Evolutionary conservation across 805 yeast genomes (phyloP).

Genomic region (Starmera dryadoides): DNA sequence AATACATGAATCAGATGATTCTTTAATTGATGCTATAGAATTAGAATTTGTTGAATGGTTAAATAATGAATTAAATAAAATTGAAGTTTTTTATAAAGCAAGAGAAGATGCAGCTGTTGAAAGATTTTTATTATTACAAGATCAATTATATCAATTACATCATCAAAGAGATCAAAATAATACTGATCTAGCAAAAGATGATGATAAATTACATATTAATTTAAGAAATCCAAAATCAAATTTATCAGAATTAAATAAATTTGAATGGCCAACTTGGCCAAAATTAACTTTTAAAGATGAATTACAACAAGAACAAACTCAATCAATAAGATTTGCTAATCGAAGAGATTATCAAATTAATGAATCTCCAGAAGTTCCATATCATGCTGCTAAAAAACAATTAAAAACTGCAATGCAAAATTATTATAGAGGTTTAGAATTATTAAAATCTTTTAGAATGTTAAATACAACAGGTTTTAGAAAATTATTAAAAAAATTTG

Average conservation of each 20-base stretch:
- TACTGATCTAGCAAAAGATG: constrained; percentile 1
- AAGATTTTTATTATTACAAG: constrained; percentile 55
- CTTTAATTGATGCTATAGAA: constrained; percentile 27
- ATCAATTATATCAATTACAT: constrained; percentile 57
- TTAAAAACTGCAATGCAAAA: constrained; percentile 64
- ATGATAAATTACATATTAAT: not conserved
- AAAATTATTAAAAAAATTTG: constrained; percentile 85
- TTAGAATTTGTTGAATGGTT: constrained; percentile 60
- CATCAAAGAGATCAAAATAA: constrained; percentile 37
- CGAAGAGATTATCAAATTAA: constrained; percentile 41
- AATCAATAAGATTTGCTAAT: constrained; percentile 18
- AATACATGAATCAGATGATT: constrained; percentile 7
- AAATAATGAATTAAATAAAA: constrained; percentile 49
- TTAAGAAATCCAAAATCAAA: not conserved
- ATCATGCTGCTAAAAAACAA: constrained; percentile 57
- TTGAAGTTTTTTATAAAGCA: constrained; percentile 51
- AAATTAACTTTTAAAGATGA: constrained; percentile 17
- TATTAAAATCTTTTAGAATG: constrained; percentile 61
- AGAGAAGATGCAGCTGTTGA: constrained; percentile 55
- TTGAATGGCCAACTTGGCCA: constrained; percentile 37
- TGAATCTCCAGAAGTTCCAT: constrained; percentile 39
- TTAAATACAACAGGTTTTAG: constrained; percentile 84
- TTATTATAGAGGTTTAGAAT: constrained; percentile 64
- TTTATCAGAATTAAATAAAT: constrained; percentile 22
- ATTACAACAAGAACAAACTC: constrained; percentile 13